Evolutionary conservation across 2,329 filamentous ascomycete genomes (phyloP), one percentile per base, ranked within the genome.

Genomic region (Xylariales sp.): DNA sequence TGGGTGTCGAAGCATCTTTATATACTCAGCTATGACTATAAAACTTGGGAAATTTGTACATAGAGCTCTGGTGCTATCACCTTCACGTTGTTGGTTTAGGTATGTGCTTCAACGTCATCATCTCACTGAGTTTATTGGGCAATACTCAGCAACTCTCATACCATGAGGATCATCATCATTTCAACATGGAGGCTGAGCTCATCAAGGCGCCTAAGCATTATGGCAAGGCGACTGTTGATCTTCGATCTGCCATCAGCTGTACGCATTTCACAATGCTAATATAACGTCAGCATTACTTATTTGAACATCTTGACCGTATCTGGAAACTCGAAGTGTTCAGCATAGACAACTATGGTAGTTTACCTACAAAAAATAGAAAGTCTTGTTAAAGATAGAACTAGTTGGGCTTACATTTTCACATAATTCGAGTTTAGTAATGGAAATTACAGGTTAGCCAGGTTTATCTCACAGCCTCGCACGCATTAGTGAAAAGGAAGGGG

Each of bases 1-100:
- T 34, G 9, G 18, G 16, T 30, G n/a, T 55, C n/a, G 23, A 43
- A 14, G 53, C n/a, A 30, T 55, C 53, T 55, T 55, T 55, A 55
- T 55, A 55, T 41, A 3, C 9, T 18, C n/a, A 43, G 4, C 7
- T 41, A 23, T 8, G 34, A 16, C 16, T 41, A 4, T 12, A 41
- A 18, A 43, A 43, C 8, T 34, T 34, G 8, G 32, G 32, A 34
- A 34, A 34, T 34, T 55, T 23, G 12, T 39, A 10, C 14, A 54
- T 39, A 52, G 23, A 52, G 28, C 16, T 9, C 49, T 28, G 32
- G 28, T 52, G 5, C 28, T 6, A 5, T 34, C 49, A 34, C 23
- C 23, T 34, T 8, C 8, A 32, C 30, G 34, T 32, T 14, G 9
- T 28, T 14, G 9, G 49, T 28, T 12, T 52, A 28, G 34, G 49